phyloP scores from a whole-genome alignment of 2,329 filamentous ascomycete species.

The Rugonectria rugulosa region DNA sequence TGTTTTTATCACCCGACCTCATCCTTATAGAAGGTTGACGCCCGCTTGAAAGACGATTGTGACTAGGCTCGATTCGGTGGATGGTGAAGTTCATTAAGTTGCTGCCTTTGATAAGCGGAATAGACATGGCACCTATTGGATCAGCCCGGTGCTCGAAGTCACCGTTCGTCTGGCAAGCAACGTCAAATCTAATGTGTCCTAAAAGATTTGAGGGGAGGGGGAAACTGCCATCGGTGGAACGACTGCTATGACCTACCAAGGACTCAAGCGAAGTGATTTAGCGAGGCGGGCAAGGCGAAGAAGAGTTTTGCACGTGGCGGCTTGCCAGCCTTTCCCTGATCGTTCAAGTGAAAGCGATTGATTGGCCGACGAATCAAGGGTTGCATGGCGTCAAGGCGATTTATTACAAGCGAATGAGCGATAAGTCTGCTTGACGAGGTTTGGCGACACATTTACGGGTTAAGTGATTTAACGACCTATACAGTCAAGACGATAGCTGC shows the following conservation, averaged over 20 bases:
- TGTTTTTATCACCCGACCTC: no score
- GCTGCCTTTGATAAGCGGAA: no score
- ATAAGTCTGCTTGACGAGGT: conserved; percentile 34
- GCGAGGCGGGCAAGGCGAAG: background rate
- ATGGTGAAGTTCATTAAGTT: no score
- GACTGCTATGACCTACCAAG: background rate
- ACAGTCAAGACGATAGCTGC: conserved; percentile 39
- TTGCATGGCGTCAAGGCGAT: conserved; percentile 36
- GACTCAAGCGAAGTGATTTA: background rate
- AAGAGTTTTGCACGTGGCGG: background rate
- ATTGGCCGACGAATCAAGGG: conserved; percentile 20
- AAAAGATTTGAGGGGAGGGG: background rate
- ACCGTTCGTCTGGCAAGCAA: background rate
- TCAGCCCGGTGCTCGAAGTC: background rate
- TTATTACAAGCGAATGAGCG: conserved; percentile 43
- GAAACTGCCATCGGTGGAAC: background rate
- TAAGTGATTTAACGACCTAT: conserved; percentile 39
- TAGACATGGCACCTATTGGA: no score
- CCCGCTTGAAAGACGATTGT: no score
- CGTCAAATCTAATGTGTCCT: background rate
- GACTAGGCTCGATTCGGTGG: no score
- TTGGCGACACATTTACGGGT: conserved; percentile 43
- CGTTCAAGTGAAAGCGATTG: conserved; percentile 17
- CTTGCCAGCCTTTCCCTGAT: background rate
- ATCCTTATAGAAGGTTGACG: no score